phyloP scores from a whole-genome alignment of 2,329 filamentous ascomycete genomes.

The Alternaria rosae region DNA sequence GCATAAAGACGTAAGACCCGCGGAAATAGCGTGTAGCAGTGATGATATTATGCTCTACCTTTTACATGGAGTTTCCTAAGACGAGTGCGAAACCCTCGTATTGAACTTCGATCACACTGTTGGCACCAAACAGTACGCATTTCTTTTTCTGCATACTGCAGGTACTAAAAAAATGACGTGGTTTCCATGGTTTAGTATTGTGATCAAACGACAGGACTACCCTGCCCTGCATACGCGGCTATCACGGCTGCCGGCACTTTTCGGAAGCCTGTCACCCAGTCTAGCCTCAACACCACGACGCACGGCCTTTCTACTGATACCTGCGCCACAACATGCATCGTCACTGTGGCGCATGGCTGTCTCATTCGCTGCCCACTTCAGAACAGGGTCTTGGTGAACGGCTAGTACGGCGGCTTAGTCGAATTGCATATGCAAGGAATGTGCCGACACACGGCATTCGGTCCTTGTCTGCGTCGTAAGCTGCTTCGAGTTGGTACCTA shows the following conservation, averaged over 20 bases:
- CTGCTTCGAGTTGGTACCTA: background rate
- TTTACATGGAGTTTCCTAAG: too few relatives aligned
- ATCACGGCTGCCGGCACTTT: background rate
- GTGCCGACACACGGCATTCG: background rate
- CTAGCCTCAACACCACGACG: conserved; percentile 16
- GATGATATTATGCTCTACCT: too few relatives aligned
- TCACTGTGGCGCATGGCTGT: conserved; percentile 1
- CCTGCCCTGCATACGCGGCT: background rate
- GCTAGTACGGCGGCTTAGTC: conserved; percentile 5
- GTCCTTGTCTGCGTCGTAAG: conserved; percentile 20
- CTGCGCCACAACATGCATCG: conserved; percentile 4
- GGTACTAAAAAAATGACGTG: background rate
- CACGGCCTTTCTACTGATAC: background rate
- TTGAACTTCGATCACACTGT: background rate
- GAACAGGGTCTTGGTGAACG: background rate
- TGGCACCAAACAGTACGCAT: background rate
- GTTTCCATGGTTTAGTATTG: background rate
- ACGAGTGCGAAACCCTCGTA: too few relatives aligned
- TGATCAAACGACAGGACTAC: too few relatives aligned
- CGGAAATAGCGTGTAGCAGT: too few relatives aligned
- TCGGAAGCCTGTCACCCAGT: background rate
- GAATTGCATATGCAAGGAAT: conserved; percentile 5
- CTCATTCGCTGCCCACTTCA: background rate
- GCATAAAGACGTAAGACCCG: too few relatives aligned
- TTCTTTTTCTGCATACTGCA: too few relatives aligned